Evolutionary conservation across 2,329 filamentous ascomycete genomes (phyloP).

Genomic region (Monosporascus sp.): DNA sequence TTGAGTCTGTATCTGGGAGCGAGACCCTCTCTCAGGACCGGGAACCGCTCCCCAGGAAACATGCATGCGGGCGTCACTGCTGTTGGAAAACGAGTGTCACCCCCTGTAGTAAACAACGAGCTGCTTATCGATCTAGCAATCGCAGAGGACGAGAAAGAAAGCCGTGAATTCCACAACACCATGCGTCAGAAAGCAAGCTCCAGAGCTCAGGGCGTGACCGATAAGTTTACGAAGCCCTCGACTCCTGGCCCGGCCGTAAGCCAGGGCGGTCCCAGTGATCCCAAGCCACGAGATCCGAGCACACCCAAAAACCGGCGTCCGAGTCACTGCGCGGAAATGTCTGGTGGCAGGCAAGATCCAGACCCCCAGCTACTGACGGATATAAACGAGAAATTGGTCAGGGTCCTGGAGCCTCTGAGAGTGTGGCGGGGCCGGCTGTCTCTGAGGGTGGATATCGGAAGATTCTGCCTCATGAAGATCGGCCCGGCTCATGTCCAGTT

Average conservation of each 20-base stretch:
- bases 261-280: neutral
- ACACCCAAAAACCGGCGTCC: neutral
- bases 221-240: neutral
- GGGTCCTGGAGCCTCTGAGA: constrained; percentile 6
- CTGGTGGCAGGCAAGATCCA: constrained; percentile 1
- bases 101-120: neutral
- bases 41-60: neutral
- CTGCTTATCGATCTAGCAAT: neutral
- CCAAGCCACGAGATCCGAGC: neutral
- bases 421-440: constrained; percentile 7
- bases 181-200: constrained; percentile 14
- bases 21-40: neutral
- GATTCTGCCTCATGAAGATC: constrained; percentile 11
- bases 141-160: neutral
- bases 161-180: constrained; percentile 7
- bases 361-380: constrained; percentile 6
- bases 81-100: neutral
- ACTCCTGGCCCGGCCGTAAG: neutral
- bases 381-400: constrained; percentile 7
- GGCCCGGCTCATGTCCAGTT: constrained; percentile 1
- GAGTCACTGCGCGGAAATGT: neutral
- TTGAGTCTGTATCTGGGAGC: constrained; percentile 2
- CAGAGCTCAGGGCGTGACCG: neutral
- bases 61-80: neutral
- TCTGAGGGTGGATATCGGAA: constrained; percentile 12